phyloP scores from a whole-genome alignment of 768 basidiomycete species.

The Boletus sp. region DNA sequence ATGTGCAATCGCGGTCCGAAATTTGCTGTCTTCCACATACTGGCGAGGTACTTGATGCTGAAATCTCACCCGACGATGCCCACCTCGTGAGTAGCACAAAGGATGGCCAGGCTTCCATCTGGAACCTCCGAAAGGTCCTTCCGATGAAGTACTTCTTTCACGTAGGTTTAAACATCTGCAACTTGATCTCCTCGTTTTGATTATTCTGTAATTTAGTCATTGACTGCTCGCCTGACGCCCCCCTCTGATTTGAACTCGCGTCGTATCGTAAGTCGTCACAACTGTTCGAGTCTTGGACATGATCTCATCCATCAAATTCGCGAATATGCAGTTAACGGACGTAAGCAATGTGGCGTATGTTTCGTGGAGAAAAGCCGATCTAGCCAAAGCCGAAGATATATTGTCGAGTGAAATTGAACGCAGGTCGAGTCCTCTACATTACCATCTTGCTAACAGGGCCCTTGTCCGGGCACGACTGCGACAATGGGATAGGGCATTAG shows the following conservation, averaged over 20 bases:
- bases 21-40: slow-evolving; percentile 10
- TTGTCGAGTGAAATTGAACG: slow-evolving; percentile 16
- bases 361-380: slow-evolving; percentile 5
- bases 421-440: not conserved
- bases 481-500: slow-evolving; percentile 11
- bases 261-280: slow-evolving; percentile 5
- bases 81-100: slow-evolving; percentile 3
- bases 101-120: slow-evolving; percentile 10
- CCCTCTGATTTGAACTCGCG: not conserved
- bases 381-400: slow-evolving; percentile 10
- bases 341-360: slow-evolving; percentile 9
- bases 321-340: slow-evolving; percentile 10
- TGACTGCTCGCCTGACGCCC: not conserved
- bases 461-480: slow-evolving; percentile 8
- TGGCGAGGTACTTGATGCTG: slow-evolving; percentile 9
- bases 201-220: slow-evolving; percentile 1
- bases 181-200: not conserved
- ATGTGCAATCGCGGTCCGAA: slow-evolving; percentile 2
- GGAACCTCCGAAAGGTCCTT: slow-evolving; percentile 14
- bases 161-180: not conserved
- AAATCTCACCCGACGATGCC: slow-evolving; percentile 16
- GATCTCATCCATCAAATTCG: not conserved
- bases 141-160: slow-evolving; percentile 7
- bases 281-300: not conserved
- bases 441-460: slow-evolving; percentile 13